These are phyloP conservation scores for Saturnispora halmiae DNA, from an alignment of 805 yeast genomes.

Conservation along the genomic window DNA sequence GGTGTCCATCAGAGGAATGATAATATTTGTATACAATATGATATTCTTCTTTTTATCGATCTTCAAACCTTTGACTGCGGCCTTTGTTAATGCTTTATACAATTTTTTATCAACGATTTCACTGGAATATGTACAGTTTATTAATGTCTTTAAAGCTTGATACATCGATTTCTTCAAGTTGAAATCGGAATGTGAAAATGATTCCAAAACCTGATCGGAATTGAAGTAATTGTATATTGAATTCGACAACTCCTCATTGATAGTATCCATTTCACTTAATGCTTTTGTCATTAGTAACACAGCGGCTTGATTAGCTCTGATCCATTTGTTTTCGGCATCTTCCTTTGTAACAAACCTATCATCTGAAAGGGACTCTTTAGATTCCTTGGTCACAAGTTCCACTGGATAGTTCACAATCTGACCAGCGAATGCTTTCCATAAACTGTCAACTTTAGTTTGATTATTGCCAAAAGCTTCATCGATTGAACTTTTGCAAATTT, in stretches of 20 bases:
- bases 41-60: constrained; percentile 27
- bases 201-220: constrained; percentile 38
- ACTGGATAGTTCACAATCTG: constrained; percentile 48
- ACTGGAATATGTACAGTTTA: constrained; percentile 18
- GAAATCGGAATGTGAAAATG: constrained; percentile 31
- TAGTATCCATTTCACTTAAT: constrained; percentile 9
- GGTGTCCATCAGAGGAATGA: constrained; percentile 42
- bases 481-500: constrained; percentile 39
- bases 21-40: constrained; percentile 36
- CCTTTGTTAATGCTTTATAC: constrained; percentile 35
- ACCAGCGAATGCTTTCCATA: constrained; percentile 52
- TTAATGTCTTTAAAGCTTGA: constrained; percentile 26
- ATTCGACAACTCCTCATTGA: constrained; percentile 18
- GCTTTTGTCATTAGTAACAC: constrained; percentile 36
- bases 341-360: constrained; percentile 58
- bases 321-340: constrained; percentile 57
- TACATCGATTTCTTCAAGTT: constrained; percentile 36
- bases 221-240: constrained; percentile 30
- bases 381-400: constrained; percentile 47
- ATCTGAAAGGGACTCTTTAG: constrained; percentile 60
- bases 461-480: constrained; percentile 46
- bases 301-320: constrained; percentile 44
- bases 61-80: constrained; percentile 36
- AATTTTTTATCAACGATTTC: constrained; percentile 22
- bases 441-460: constrained; percentile 42